Percentiles rank a stretch among this genome's conserved stretches.
Conservation (phyloP, 208 protist genomes). For the Crithidia thermophila region DNA sequence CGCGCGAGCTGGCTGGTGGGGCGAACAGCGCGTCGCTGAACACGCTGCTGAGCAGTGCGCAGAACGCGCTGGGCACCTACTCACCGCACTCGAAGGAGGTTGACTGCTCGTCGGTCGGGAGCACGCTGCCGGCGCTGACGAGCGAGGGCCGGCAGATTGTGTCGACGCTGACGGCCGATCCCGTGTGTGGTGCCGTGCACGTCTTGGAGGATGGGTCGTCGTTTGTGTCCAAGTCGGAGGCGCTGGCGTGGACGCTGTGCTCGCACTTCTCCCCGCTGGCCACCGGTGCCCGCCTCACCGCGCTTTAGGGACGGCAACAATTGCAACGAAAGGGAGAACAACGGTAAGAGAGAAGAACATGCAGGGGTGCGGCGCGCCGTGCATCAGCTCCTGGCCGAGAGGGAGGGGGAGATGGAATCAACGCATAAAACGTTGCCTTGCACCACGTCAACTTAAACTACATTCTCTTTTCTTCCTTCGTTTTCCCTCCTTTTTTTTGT, state of each 20-base stretch:
- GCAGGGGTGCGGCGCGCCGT: too few species aligned
- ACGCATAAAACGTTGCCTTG: too few species aligned
- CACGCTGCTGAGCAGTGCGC: slow-evolving; percentile 53
- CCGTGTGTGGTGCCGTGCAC: slow-evolving; percentile 55
- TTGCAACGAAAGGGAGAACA: not conserved
- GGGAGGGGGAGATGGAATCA: too few species aligned
- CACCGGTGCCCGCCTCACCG: slow-evolving; percentile 54
- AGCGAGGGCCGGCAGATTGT: slow-evolving; percentile 53
- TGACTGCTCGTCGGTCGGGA: slow-evolving; percentile 46
- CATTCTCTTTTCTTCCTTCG: too few species aligned
- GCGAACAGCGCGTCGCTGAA: slow-evolving; percentile 47
- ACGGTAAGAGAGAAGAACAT: not conserved
- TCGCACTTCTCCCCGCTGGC: slow-evolving; percentile 83
- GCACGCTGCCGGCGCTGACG: slow-evolving; percentile 44
- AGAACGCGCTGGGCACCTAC: slow-evolving; percentile 70
- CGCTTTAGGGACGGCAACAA: slow-evolving; percentile 36
- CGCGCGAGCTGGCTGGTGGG: slow-evolving; percentile 54
- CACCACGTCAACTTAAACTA: too few species aligned
- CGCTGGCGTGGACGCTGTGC: slow-evolving; percentile 78
- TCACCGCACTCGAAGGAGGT: slow-evolving; percentile 77
- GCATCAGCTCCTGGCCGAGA: too few species aligned
- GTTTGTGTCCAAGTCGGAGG: slow-evolving; percentile 64
- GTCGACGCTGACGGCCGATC: slow-evolving; percentile 56
- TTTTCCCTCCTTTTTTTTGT: not conserved
- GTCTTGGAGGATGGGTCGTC: slow-evolving; percentile 68